Evolutionary conservation across 1,284 basidiomycete genomes (phyloP), one percentile per base, ranked within the genome.

Genomic region (Boletus smithii): DNA sequence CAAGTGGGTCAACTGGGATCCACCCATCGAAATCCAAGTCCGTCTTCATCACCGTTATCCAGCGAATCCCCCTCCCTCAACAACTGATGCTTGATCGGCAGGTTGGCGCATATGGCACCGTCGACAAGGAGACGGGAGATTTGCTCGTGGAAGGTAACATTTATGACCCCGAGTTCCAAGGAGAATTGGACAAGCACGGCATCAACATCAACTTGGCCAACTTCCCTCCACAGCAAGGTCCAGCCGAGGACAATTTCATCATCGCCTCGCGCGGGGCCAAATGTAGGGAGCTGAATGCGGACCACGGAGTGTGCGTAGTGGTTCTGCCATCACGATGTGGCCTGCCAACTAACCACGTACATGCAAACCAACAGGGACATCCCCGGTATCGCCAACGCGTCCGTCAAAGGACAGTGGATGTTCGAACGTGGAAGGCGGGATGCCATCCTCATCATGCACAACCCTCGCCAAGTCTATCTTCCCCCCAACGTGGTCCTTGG

Each of bases 1-100:
- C 32, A 66, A 66, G 30, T 63, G 49, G 49, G 55, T 65, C 24
- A 61, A 62, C 42, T 66, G 59, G 63, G 50, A 66, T 31, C 60
- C 60, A 3, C 50, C 41, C 8, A 44, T 50, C 8, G 33, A 34
- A 8, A 39, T 67, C 17, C 26, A 35, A 32, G 65, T 63, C 27
- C 8, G 61, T 52, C 8, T 22, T 32, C 22, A 38, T 40, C 17
- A 3, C 16, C 0, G 9, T 18, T n/a, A 5, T 4, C 20, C 18
- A n/a, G 41, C 11, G 9, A 36, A 41, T 10, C 8, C 23, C 14
- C n/a, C n/a, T n/a, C n/a, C n/a, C n/a, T n/a, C n/a, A 11, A 5
- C 16, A 1, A 17, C 33, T 45, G 16, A 58, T 5, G 18, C n/a
- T 6, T 13, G 3, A n/a, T 41, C n/a, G 18, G n/a, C 44, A 67